A percentile compares a stretch with the other conserved stretches of the same genome.
phyloP scores from a whole-genome alignment of 2,329 filamentous ascomycete genomes.

The Metarhizium rileyi region DNA sequence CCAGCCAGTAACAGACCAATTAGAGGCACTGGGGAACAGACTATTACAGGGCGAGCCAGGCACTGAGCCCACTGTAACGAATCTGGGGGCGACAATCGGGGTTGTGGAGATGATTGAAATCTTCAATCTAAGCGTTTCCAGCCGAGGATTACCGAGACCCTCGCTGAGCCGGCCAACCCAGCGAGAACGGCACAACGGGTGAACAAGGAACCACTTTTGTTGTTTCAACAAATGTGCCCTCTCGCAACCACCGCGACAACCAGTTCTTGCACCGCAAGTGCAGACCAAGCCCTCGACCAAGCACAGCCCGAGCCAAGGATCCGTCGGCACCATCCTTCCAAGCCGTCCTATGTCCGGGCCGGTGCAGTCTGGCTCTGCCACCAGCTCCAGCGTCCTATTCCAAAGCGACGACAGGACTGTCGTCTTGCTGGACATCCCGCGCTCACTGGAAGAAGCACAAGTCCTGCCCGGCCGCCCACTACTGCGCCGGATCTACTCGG shows the following conservation, averaged over 20 bases:
- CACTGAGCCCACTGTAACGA: background rate
- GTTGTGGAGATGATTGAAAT: background rate
- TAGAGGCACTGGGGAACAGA: too few species aligned
- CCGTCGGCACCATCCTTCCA: background rate
- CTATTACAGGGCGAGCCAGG: too few species aligned
- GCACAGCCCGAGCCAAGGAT: too few species aligned
- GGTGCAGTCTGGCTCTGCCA: background rate
- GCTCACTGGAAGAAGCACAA: conserved; percentile 59
- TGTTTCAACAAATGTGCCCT: background rate
- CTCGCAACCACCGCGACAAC: background rate
- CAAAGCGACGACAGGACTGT: conserved; percentile 30
- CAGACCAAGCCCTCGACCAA: too few species aligned
- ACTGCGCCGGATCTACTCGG: conserved; percentile 35
- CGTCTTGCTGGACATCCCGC: conserved; percentile 58
- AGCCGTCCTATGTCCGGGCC: conserved; percentile 1
- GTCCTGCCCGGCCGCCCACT: conserved; percentile 29
- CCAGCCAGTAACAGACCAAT: too few species aligned
- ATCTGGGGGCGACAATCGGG: background rate
- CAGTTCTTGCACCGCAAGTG: background rate
- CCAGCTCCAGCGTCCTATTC: conserved; percentile 22
- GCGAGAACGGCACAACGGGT: background rate
- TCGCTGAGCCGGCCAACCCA: background rate
- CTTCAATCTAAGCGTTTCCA: conserved; percentile 2
- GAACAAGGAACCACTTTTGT: background rate
- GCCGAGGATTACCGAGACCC: conserved; percentile 12